These are phyloP conservation scores for Trametes meyenii DNA, from an alignment of 768 basidiomycete species.

Conservation along the genomic window DNA sequence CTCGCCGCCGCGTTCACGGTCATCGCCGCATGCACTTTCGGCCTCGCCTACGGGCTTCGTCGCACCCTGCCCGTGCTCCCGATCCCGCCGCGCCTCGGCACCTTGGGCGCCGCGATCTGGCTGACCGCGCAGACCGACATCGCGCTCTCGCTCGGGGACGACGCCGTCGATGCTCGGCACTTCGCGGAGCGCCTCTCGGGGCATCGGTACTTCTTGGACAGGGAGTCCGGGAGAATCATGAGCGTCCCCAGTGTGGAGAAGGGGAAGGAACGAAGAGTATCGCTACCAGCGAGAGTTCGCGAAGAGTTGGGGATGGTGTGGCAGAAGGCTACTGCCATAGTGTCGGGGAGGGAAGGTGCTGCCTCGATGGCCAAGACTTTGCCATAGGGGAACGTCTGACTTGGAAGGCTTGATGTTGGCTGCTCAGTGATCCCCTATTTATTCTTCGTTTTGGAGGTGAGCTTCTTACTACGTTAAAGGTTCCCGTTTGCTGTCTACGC, in stretches of 20 bases:
- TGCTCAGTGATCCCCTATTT: too few relatives aligned
- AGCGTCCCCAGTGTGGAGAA: background rate
- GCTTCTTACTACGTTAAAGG: too few relatives aligned
- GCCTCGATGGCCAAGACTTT: too few relatives aligned
- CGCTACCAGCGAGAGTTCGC: background rate
- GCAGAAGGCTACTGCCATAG: too few relatives aligned
- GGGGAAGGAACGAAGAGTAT: background rate
- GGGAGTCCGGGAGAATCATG: background rate
- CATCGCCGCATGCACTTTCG: slow-evolving; percentile 6
- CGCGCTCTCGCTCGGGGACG: slow-evolving; percentile 28
- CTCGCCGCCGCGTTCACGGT: background rate
- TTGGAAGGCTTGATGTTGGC: too few relatives aligned
- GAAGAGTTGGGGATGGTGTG: too few relatives aligned
- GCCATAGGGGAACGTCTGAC: too few relatives aligned
- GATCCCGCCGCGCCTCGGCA: slow-evolving; percentile 51
- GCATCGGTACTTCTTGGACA: slow-evolving; percentile 4
- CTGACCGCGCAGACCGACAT: slow-evolving; percentile 55
- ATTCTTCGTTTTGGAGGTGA: too few relatives aligned
- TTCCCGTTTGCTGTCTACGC: too few relatives aligned
- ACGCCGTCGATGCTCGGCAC: background rate
- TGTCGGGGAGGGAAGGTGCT: too few relatives aligned
- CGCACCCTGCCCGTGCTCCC: slow-evolving; percentile 46
- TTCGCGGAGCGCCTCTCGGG: background rate
- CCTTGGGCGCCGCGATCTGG: slow-evolving; percentile 58
- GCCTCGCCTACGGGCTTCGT: slow-evolving; percentile 49